Conservation (phyloP, 192 early-diverging fungal species). For the Backusella liffmaniae region DNA sequence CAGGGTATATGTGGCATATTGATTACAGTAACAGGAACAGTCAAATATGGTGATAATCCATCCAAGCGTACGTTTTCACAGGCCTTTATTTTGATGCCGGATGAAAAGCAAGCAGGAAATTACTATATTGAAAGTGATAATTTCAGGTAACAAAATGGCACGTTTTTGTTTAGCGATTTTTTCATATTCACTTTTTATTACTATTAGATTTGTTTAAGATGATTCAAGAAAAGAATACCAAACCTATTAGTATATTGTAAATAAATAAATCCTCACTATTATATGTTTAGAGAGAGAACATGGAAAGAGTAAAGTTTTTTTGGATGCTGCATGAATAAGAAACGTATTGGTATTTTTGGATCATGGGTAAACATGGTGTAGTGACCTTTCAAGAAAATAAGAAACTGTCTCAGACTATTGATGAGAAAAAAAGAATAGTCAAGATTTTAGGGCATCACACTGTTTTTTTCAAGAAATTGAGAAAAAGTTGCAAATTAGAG, state of each 20-base stretch:
- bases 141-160: conserved; percentile 33
- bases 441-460: too few relatives aligned
- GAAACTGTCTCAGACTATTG: too few relatives aligned
- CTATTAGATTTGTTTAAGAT: background rate
- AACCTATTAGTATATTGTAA: background rate
- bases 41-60: conserved; percentile 46
- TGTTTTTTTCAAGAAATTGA: too few relatives aligned
- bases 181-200: background rate
- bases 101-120: conserved; percentile 41
- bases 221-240: background rate
- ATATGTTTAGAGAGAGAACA: background rate
- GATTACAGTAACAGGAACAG: conserved; percentile 45
- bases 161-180: background rate
- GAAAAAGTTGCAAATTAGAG: too few relatives aligned
- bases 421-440: too few relatives aligned
- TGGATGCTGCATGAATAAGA: too few relatives aligned
- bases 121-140: conserved; percentile 52
- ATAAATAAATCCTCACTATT: background rate
- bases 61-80: conserved; percentile 41
- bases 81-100: conserved; percentile 47
- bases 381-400: too few relatives aligned
- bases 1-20: conserved; percentile 43
- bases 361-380: too few relatives aligned
- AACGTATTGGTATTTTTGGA: too few relatives aligned
- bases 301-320: too few relatives aligned